phyloP scores from a whole-genome alignment of 2,329 filamentous ascomycete species.

The Exophiala sp. region DNA sequence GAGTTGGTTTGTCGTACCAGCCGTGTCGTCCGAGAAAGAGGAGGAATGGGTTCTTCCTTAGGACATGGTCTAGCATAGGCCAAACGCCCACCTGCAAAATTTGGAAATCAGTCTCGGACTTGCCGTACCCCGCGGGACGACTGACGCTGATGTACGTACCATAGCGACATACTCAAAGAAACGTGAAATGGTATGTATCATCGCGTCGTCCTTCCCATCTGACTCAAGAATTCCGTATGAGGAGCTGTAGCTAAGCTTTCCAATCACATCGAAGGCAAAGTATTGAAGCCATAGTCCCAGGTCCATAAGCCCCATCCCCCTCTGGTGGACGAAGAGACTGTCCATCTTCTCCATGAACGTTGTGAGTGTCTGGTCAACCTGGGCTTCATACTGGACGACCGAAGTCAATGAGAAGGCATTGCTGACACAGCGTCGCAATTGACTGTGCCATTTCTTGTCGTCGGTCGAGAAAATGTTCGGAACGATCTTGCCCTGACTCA shows the following conservation, averaged over 20 bases:
- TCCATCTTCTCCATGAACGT: constrained; percentile 24
- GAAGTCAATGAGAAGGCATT: constrained; percentile 24
- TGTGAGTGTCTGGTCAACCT: constrained; percentile 9
- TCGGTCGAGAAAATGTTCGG: constrained; percentile 18
- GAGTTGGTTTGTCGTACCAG: constrained; percentile 9
- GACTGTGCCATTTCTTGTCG: constrained; percentile 10
- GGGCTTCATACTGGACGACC: constrained; percentile 27
- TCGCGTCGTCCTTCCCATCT: no score
- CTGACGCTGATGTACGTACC: constrained; percentile 2
- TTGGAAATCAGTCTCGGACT: background rate
- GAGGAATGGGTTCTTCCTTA: constrained; percentile 40
- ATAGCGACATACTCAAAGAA: no score
- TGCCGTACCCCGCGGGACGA: background rate
- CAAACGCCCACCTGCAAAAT: constrained; percentile 29
- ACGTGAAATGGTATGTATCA: no score
- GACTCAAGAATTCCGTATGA: no score
- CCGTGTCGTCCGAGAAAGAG: constrained; percentile 10
- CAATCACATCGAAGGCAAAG: constrained; percentile 35
- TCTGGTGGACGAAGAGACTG: constrained; percentile 14
- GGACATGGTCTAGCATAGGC: constrained; percentile 34
- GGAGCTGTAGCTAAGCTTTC: no score
- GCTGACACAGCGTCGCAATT: constrained; percentile 12
- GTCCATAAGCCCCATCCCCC: constrained; percentile 26
- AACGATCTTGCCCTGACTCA: constrained; percentile 6
- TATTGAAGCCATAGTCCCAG: constrained; percentile 33